Conservation (phyloP, 2,329 filamentous ascomycete species). For the Penicillium brasilianum region DNA sequence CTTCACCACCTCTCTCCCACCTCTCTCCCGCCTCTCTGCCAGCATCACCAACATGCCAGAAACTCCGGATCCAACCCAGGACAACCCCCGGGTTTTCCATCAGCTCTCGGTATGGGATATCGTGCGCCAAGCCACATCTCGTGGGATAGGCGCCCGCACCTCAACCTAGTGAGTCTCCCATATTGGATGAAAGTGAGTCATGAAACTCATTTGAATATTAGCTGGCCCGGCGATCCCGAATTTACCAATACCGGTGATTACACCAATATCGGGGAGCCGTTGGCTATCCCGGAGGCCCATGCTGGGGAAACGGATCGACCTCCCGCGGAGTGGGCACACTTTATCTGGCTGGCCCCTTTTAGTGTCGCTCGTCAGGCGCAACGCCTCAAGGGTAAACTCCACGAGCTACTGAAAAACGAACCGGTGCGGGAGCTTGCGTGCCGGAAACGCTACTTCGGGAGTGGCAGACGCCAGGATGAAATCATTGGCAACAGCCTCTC, state of each 20-base stretch:
- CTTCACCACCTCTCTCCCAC: not conserved
- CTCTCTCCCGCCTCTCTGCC: too few species aligned
- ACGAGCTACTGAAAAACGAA: not conserved
- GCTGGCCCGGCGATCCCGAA: not conserved
- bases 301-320: not conserved
- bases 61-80: too few species aligned
- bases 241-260: not conserved
- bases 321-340: not conserved
- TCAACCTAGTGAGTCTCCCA: not conserved
- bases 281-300: not conserved
- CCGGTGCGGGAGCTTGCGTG: not conserved
- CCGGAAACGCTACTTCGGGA: not conserved
- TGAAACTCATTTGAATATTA: not conserved
- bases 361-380: not conserved
- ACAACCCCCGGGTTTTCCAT: not conserved
- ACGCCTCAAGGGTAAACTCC: not conserved
- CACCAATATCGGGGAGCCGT: not conserved
- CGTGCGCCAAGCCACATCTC: not conserved
- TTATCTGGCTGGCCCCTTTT: not conserved
- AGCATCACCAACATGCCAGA: not conserved
- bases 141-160: not conserved
- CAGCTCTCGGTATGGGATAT: not conserved
- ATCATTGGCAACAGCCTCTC: not conserved
- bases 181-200: not conserved
- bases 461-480: not conserved